These are phyloP conservation scores for Pelargonium cotyledonis DNA, from an alignment of 441 rosid genomes.

Conservation along the genomic window DNA sequence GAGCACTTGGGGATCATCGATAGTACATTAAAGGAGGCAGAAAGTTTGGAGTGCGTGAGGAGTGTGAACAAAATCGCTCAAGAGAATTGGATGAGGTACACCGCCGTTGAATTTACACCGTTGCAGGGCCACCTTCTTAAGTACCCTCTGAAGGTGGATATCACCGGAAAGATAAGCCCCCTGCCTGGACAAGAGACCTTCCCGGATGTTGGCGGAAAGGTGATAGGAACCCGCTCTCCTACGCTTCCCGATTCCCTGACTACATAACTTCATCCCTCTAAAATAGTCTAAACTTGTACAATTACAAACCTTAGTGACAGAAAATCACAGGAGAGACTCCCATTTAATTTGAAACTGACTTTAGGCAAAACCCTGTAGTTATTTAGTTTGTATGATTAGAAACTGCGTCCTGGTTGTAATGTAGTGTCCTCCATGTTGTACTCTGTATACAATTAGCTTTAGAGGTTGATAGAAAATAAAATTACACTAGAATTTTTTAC, in stretches of 20 bases:
- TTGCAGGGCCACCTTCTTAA: constrained; percentile 82
- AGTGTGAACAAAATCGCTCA: constrained; percentile 54
- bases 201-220: constrained; percentile 83
- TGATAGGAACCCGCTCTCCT: background rate
- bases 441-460: too few relatives aligned
- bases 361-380: too few relatives aligned
- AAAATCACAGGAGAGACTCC: too few relatives aligned
- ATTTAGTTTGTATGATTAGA: too few relatives aligned
- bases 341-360: too few relatives aligned
- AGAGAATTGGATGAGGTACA: constrained; percentile 66
- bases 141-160: constrained; percentile 81
- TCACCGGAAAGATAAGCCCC: constrained; percentile 75
- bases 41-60: constrained; percentile 70
- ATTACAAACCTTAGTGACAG: background rate
- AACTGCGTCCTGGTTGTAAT: too few relatives aligned
- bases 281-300: background rate
- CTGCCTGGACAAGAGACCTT: constrained; percentile 59
- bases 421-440: too few relatives aligned
- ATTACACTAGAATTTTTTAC: too few relatives aligned
- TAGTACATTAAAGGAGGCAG: constrained; percentile 59
- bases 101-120: constrained; percentile 55
- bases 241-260: background rate
- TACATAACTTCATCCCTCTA: background rate
- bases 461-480: too few relatives aligned
- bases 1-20: constrained; percentile 72